Base-by-base conservation (phyloP, 2,329 filamentous ascomycete species). In the Talaromyces verruculosus region DNA sequence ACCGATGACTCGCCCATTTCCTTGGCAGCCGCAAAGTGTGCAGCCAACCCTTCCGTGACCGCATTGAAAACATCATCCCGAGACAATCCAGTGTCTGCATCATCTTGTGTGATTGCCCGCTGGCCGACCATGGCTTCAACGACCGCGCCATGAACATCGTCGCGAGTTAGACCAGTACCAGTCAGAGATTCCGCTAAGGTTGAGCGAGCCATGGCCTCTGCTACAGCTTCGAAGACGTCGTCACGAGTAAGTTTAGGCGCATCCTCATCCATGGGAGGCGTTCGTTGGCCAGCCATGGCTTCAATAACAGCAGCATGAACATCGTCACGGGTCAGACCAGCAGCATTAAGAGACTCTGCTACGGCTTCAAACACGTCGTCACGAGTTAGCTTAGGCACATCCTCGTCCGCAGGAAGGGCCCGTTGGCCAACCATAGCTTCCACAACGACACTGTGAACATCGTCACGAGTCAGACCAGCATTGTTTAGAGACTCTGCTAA, bases 61-160 rank as follows among this genome's bases (percentile, higher is more conserved):
- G 87, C 85, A 66, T 85, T 85, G 49, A 87, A 76, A n/a, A 89
- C 80, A 53, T 85, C 81, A 37, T 86, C 84, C 3, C 82, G 81
- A n/a, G 82, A 85, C 1, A 88, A 68, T 2, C 73, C 75, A 19
- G 75, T 75, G 58, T 75, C 73, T 6, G 75, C 68, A 10, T 73
- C 73, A 69, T 64, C 70, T 71, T 49, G 74, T 74, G 28, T 77
- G 69, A 61, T 73, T 71, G 76, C 74, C 33, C 79, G 75, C 51
- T 84, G 81, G 22, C 82, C 81, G 49, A 75, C 73, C 11, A 90
- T 79, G 4, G 85, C 85, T 68, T 87, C 83, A 67, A 83, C 84
- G 51, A 90, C 83, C 2, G 86, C 85, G 65, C 85, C 85, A 53
- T 87, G 76, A 17, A 89, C 80, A 51, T 85, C 81, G 39, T 86